phyloP scores from a whole-genome alignment of 164 flowering plant species.

The Platanus orientalis region DNA sequence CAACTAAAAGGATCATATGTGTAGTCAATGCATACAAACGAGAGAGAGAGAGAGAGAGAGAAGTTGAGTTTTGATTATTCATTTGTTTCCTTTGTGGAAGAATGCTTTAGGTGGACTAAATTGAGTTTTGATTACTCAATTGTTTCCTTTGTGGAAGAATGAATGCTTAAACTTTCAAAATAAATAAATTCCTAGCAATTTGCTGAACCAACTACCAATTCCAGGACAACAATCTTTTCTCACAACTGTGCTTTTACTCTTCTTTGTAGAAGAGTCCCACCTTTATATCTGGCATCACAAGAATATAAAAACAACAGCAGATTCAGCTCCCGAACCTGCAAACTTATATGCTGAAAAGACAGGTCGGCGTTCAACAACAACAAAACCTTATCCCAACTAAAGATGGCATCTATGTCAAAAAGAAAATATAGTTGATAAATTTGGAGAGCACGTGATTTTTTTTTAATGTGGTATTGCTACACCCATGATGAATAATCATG shows the following conservation, averaged over 20 bases:
- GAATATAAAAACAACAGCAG: too few relatives aligned
- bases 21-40: neutral
- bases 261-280: neutral
- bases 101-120: neutral
- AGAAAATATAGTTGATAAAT: too few relatives aligned
- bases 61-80: slow-evolving; percentile 3
- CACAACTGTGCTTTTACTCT: neutral
- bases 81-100: slow-evolving; percentile 7
- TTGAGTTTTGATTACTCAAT: slow-evolving; percentile 5
- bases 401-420: too few relatives aligned
- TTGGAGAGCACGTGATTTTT: too few relatives aligned
- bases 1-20: neutral
- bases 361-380: too few relatives aligned
- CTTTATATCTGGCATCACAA: too few relatives aligned
- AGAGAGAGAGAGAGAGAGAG: neutral
- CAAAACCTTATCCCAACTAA: too few relatives aligned
- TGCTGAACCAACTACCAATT: slow-evolving; percentile 9
- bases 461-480: too few relatives aligned
- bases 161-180: slow-evolving; percentile 5
- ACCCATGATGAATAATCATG: too few relatives aligned
- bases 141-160: slow-evolving; percentile 6
- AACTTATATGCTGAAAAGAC: too few relatives aligned
- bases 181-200: neutral
- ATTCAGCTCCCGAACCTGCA: too few relatives aligned
- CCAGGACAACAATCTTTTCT: neutral